Evolutionary conservation across 768 basidiomycete species (phyloP).

Genomic region (Phylloporus scabripes): DNA sequence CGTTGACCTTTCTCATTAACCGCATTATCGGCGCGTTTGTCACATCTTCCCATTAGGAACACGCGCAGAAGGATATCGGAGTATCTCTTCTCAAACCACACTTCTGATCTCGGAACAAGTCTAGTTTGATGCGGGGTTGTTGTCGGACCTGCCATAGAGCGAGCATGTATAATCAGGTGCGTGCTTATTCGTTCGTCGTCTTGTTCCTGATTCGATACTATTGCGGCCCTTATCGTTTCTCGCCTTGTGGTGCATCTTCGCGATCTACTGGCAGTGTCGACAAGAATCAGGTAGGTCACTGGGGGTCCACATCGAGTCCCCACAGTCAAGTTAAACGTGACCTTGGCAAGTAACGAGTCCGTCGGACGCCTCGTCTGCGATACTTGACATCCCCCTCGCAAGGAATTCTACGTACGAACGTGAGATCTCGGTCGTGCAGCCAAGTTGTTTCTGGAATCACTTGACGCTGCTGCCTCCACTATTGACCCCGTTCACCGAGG

Average conservation of each 20-base stretch:
- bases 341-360: too few species aligned
- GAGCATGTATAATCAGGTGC: constrained; percentile 18
- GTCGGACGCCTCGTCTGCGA: too few species aligned
- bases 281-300: too few species aligned
- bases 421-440: too few species aligned
- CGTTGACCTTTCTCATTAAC: constrained; percentile 35
- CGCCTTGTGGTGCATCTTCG: too few species aligned
- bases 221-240: constrained; percentile 1
- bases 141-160: constrained; percentile 27
- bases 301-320: too few species aligned
- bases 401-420: too few species aligned
- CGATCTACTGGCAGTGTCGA: too few species aligned
- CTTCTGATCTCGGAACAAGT: constrained; percentile 29
- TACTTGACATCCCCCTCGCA: constrained; percentile 4
- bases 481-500: constrained; percentile 30
- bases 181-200: constrained; percentile 4
- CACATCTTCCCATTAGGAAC: constrained; percentile 4
- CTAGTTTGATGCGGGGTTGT: constrained; percentile 16
- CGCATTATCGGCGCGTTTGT: constrained; percentile 31
- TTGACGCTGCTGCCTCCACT: too few species aligned
- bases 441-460: too few species aligned
- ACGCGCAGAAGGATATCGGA: neutral
- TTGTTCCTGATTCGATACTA: constrained; percentile 6
- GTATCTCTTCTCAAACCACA: neutral
- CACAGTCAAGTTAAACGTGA: too few species aligned